Percentiles rank a stretch among this genome's conserved stretches.
These are phyloP conservation scores for Citeromyces siamensis DNA, from an alignment of 1,139 yeast species.

Conservation along the genomic window DNA sequence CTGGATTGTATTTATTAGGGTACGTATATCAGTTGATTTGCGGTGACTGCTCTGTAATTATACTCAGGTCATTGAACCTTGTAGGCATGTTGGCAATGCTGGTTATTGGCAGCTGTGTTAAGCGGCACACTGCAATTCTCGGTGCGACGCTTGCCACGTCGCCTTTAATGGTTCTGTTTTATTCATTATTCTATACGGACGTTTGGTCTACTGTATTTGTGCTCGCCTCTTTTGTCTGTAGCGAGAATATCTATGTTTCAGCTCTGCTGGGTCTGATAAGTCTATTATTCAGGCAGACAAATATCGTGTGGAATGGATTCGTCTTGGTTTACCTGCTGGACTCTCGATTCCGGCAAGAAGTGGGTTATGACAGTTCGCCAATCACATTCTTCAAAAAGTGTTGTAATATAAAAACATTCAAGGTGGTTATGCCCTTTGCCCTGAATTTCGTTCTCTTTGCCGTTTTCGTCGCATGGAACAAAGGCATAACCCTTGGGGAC, in stretches of 20 bases:
- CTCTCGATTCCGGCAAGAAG: conserved; percentile 19
- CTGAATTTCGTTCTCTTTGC: conserved; percentile 40
- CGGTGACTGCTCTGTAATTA: conserved; percentile 25
- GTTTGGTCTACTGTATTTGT: conserved; percentile 79
- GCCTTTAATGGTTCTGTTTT: conserved; percentile 66
- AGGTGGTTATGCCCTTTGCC: conserved; percentile 34
- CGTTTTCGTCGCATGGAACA: conserved; percentile 49
- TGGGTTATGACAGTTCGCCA: neutral
- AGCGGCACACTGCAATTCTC: conserved; percentile 23
- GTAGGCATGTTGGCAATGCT: conserved; percentile 48
- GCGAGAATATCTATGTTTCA: conserved; percentile 17
- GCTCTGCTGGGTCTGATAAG: conserved; percentile 43
- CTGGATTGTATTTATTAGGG: conserved; percentile 74
- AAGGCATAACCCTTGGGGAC: conserved; percentile 79
- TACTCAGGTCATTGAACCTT: conserved; percentile 46
- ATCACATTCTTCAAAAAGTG: neutral
- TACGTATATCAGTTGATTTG: conserved; percentile 24
- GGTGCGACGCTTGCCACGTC: conserved; percentile 37
- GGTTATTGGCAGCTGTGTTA: conserved; percentile 26
- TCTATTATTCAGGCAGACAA: conserved; percentile 79
- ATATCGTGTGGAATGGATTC: conserved; percentile 74
- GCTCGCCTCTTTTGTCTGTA: conserved; percentile 30
- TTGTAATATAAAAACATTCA: conserved; percentile 13
- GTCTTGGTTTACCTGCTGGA: conserved; percentile 47
- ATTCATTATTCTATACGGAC: conserved; percentile 80